Evolutionary conservation across 23 red algal genomes (phyloP), one percentile per base, ranked within the genome.

Genomic region (Gracilaria caudata): DNA sequence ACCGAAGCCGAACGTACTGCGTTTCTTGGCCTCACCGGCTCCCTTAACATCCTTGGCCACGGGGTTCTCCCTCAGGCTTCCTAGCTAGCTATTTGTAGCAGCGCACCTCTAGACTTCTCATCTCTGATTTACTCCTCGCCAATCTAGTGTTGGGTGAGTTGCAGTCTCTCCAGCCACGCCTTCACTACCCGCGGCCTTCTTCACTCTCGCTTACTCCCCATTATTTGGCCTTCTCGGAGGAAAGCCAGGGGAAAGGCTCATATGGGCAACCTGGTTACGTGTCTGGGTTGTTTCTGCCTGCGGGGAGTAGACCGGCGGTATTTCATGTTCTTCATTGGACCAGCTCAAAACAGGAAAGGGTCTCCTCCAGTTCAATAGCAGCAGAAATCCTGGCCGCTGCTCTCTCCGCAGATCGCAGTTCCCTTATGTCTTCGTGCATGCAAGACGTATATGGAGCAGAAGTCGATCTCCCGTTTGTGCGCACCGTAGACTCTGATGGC

Each of bases 61-160:
- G 83, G 40, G 19, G 3, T 87, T 24, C 47, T 78, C 7, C 66
- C 70, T 1, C 83, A 87, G 37, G 83, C 70, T 58, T 78, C 33
- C 30, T 47, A 23, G 66, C 83, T 8, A 87, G 65, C 35, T 51
- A 87, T 56, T 12, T 87, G 21, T 47, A 87, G 40, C 49, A 87
- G 34, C 39, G 51, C 29, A 47, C 73, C 38, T 20, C 14, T 38
- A 55, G 46, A 25, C 3, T 87, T 26, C 1, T 35, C 6, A 70
- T 78, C 24, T 55, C 68, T 12, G 53, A 87, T 43, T 32, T 87
- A 23, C 17, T 78, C 40, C 65, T 68, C 26, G 83, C 64, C 6
- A 87, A 87, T 40, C 40, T 59, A 45, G 20, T 86, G 3, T 40
- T 86, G 4, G 16, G 39, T 0, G 82, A 86, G 44, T 14, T 86